phyloP scores from a whole-genome alignment of 2,329 filamentous ascomycete genomes.

The Trichoderma sp. region DNA sequence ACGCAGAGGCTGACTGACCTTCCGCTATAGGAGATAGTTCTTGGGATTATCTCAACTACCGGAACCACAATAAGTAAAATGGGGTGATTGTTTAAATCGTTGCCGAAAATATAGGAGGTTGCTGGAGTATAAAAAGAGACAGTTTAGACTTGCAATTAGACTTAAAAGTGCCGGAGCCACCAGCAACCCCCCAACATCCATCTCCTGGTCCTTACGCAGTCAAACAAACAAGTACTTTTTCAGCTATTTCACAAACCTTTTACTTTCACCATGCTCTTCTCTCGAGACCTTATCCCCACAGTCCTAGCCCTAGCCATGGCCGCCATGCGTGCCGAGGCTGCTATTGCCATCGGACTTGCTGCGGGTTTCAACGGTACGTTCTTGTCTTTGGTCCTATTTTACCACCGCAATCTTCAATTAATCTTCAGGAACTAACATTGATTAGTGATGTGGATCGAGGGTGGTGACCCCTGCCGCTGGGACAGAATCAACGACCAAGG shows the following conservation, averaged over 20 bases:
- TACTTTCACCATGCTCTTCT: neutral
- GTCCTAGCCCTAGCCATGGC: neutral
- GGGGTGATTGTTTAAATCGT: too few species aligned
- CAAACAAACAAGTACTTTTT: neutral
- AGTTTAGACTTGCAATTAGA: too few species aligned
- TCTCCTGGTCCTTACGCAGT: too few species aligned
- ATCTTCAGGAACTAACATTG: neutral
- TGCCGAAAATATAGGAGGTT: too few species aligned
- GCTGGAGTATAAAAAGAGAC: too few species aligned
- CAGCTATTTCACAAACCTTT: neutral
- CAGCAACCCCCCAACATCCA: too few species aligned
- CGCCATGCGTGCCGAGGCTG: neutral
- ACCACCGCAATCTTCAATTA: neutral
- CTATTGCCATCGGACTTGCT: neutral
- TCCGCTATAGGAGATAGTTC: too few species aligned
- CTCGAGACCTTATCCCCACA: neutral
- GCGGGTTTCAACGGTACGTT: neutral
- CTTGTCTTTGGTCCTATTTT: neutral
- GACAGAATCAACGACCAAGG: neutral
- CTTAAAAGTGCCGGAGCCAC: too few species aligned
- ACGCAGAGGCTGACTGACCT: too few species aligned
- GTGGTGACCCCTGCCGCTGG: neutral
- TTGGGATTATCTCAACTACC: too few species aligned
- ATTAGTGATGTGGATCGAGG: conserved; percentile 12
- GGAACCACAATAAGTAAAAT: too few species aligned